These are phyloP conservation scores for Porphyrellus cyaneotinctus DNA, from an alignment of 768 basidiomycete species.

Conservation along the genomic window DNA sequence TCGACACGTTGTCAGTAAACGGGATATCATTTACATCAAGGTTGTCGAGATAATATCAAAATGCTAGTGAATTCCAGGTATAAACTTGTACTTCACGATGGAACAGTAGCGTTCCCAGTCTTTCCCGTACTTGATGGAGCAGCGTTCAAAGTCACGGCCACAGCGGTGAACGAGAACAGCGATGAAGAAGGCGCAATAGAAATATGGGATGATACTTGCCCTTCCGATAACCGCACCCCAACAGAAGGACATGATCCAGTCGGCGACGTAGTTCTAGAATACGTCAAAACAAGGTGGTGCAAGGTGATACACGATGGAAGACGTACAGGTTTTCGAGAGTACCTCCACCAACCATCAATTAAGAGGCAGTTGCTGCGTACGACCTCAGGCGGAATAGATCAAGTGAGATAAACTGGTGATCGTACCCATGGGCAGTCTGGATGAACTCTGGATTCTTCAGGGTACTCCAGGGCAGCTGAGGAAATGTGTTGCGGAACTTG, in stretches of 20 bases:
- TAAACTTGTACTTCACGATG: slow-evolving; percentile 87
- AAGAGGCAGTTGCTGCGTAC: slow-evolving; percentile 78
- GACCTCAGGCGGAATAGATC: slow-evolving; percentile 5
- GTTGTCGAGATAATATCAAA: too few species aligned
- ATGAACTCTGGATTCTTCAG: slow-evolving; percentile 87
- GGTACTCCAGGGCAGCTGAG: slow-evolving; percentile 80
- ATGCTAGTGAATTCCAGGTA: slow-evolving; percentile 60
- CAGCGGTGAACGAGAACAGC: slow-evolving; percentile 87
- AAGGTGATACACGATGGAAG: neutral
- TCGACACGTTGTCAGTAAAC: too few species aligned
- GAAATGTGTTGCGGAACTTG: slow-evolving; percentile 87
- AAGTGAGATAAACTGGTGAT: neutral
- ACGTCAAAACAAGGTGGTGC: neutral
- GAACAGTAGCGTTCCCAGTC: slow-evolving; percentile 91
- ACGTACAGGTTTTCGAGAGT: slow-evolving; percentile 86
- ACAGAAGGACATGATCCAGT: slow-evolving; percentile 80
- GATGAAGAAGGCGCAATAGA: slow-evolving; percentile 96
- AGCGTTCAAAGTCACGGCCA: slow-evolving; percentile 92
- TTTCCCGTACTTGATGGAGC: slow-evolving; percentile 87
- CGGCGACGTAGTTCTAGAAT: slow-evolving; percentile 84
- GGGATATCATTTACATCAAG: too few species aligned
- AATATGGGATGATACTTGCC: slow-evolving; percentile 85
- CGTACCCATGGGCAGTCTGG: slow-evolving; percentile 89
- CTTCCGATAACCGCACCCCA: slow-evolving; percentile 80
- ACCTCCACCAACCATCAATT: slow-evolving; percentile 92